Conservation (phyloP, 139 green algal genomes). For the Chlorokybus atmophyticus region DNA sequence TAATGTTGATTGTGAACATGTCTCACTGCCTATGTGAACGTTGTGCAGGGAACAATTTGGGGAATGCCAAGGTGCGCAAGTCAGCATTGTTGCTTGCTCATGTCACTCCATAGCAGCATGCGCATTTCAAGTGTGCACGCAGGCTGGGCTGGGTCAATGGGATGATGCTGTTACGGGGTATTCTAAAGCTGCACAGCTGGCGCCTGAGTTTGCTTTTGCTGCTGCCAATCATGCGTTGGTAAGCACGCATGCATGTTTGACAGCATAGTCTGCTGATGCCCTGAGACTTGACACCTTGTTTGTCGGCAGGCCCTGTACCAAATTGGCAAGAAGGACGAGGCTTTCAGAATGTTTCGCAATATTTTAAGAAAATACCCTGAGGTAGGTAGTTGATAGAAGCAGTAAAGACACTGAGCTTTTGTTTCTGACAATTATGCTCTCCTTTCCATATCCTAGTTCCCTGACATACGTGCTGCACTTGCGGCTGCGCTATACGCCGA, state of each 20-base stretch:
- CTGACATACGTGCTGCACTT: conserved; percentile 27
- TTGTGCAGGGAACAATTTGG: conserved; percentile 22
- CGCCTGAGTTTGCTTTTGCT: conserved; percentile 33
- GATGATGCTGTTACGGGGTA: conserved; percentile 20
- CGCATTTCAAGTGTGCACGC: too few relatives aligned
- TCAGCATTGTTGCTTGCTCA: too few relatives aligned
- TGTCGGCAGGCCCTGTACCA: conserved; percentile 20
- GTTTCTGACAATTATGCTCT: too few relatives aligned
- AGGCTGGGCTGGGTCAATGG: conserved; percentile 18
- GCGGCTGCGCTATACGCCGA: conserved; percentile 24
- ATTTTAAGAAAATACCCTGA: conserved; percentile 31
- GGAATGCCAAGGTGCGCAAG: conserved; percentile 10
- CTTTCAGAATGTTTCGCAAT: conserved; percentile 25
- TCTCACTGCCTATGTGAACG: too few relatives aligned
- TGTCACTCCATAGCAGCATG: too few relatives aligned
- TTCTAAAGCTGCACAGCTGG: conserved; percentile 9
- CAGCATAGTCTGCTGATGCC: too few relatives aligned
- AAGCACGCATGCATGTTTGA: neutral
- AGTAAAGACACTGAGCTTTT: too few relatives aligned
- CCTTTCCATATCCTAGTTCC: too few relatives aligned
- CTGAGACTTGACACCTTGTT: too few relatives aligned
- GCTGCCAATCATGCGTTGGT: conserved; percentile 30
- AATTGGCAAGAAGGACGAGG: conserved; percentile 16
- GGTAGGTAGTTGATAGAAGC: conserved; percentile 17
- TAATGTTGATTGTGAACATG: too few relatives aligned